Percentiles rank a stretch among this genome's conserved stretches.
Evolutionary conservation across 768 basidiomycete species (phyloP).

Genomic region (Phallus indusiatus): DNA sequence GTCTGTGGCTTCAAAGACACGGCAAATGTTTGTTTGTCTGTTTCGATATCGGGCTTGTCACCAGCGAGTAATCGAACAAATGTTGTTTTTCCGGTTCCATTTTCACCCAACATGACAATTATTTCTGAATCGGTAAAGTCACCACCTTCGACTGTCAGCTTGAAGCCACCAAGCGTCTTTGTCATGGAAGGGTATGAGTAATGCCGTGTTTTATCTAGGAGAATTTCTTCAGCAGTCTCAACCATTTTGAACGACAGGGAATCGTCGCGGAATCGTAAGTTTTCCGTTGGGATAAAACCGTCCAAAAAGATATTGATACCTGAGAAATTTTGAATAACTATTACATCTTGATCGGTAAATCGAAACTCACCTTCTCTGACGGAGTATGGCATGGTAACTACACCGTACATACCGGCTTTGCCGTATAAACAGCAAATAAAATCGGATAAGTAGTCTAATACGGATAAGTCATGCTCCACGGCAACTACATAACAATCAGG

Average conservation of each 20-base stretch:
- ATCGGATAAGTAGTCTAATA: slow-evolving; percentile 96
- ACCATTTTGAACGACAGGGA: slow-evolving; percentile 95
- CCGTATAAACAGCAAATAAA: slow-evolving; percentile 98
- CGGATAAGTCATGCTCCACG: slow-evolving; percentile 98
- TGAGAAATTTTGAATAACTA: slow-evolving; percentile 20
- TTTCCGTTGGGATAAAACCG: slow-evolving; percentile 97
- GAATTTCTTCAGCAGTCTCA: slow-evolving; percentile 87
- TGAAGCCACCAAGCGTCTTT: slow-evolving; percentile 93
- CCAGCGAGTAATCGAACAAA: slow-evolving; percentile 94
- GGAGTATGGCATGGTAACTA: slow-evolving; percentile 97
- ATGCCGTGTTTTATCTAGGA: slow-evolving; percentile 78
- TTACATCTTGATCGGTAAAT: neutral
- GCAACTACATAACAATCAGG: slow-evolving; percentile 90
- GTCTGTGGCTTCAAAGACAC: slow-evolving; percentile 99
- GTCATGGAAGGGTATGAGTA: slow-evolving; percentile 94
- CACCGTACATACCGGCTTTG: slow-evolving; percentile 94
- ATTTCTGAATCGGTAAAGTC: slow-evolving; percentile 99
- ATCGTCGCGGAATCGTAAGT: slow-evolving; percentile 94
- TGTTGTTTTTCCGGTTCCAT: slow-evolving; percentile 98
- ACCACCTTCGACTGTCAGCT: slow-evolving; percentile 84
- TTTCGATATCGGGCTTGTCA: slow-evolving; percentile 78
- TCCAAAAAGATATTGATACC: slow-evolving; percentile 99
- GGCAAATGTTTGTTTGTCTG: slow-evolving; percentile 67
- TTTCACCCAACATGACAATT: slow-evolving; percentile 98
- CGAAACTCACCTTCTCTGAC: slow-evolving; percentile 80